A percentile compares a stretch with the other conserved stretches of the same genome.
Conservation (phyloP, 2,329 filamentous ascomycete genomes). For the Pyrenophora teres region DNA sequence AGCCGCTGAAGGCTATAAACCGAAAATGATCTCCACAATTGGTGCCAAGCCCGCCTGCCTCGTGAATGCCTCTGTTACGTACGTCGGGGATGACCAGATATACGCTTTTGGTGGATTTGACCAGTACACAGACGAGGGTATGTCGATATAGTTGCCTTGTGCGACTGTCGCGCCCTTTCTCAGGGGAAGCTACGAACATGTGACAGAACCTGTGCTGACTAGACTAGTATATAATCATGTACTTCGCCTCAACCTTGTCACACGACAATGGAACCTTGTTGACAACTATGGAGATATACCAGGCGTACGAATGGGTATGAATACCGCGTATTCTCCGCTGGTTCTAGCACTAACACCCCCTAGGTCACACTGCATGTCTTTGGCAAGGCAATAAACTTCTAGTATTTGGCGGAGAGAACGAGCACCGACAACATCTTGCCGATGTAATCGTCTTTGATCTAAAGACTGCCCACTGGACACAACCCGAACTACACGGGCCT, state of each 20-base stretch:
- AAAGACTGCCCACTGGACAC: constrained; percentile 92
- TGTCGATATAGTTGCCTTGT: not conserved
- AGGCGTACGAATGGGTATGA: constrained; percentile 89
- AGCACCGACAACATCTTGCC: constrained; percentile 92
- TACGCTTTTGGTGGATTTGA: constrained; percentile 99
- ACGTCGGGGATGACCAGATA: constrained; percentile 95
- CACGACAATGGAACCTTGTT: constrained; percentile 90
- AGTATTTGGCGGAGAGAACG: constrained; percentile 97
- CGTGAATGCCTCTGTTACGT: constrained; percentile 98
- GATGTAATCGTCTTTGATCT: constrained; percentile 97
- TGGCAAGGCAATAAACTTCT: constrained; percentile 95
- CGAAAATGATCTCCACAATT: constrained; percentile 70
- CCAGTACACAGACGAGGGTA: constrained; percentile 93
- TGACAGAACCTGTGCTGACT: constrained; percentile 4
- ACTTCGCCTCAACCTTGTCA: constrained; percentile 81
- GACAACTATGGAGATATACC: constrained; percentile 99
- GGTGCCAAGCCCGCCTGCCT: constrained; percentile 81
- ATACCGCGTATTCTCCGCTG: not conserved
- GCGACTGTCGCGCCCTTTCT: too few species aligned
- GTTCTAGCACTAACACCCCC: not conserved
- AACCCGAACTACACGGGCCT: constrained; percentile 82
- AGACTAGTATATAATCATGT: constrained; percentile 89
- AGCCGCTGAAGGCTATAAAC: constrained; percentile 76
- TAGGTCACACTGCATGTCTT: constrained; percentile 91
- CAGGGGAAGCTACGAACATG: not conserved